These are phyloP conservation scores for Tremellales sp. DNA, from an alignment of 1,284 basidiomycete genomes.

Conservation along the genomic window DNA sequence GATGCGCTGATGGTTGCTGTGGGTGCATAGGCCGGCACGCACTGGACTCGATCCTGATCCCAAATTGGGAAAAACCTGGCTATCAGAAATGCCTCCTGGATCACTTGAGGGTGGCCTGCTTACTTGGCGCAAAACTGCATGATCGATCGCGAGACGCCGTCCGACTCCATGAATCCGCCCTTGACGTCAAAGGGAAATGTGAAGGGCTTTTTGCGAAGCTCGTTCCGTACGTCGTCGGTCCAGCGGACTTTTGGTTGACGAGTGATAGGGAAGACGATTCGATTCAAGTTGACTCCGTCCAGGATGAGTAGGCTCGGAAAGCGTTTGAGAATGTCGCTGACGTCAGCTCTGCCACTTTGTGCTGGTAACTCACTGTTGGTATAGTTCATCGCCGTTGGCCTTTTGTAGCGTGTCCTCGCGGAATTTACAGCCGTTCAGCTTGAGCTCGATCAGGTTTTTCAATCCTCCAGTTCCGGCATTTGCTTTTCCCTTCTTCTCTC, in stretches of 20 bases:
- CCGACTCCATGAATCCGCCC: conserved; percentile 31
- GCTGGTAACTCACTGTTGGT: conserved; percentile 33
- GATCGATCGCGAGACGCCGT: conserved; percentile 40
- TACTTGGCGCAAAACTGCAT: conserved; percentile 49
- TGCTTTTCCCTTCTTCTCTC: conserved; percentile 42
- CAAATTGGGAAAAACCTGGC: conserved; percentile 76
- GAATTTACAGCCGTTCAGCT: conserved; percentile 36
- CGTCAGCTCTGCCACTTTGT: conserved; percentile 5
- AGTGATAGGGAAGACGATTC: conserved; percentile 42
- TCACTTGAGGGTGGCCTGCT: conserved; percentile 3
- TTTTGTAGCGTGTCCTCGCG: conserved; percentile 28
- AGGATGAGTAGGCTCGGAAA: conserved; percentile 47
- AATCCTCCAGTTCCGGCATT: conserved; percentile 32
- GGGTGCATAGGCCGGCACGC: conserved; percentile 73
- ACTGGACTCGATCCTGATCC: conserved; percentile 67
- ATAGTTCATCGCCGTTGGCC: conserved; percentile 30
- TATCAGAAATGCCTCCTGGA: not conserved
- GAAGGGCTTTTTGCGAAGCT: conserved; percentile 28
- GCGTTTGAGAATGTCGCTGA: conserved; percentile 42
- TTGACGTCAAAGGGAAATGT: conserved; percentile 41
- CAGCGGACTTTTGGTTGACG: conserved; percentile 35
- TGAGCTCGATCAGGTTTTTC: conserved; percentile 41
- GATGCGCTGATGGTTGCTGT: conserved; percentile 84
- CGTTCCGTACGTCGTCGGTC: conserved; percentile 25
- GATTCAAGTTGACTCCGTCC: conserved; percentile 53